Evolutionary conservation across 1,139 yeast species (phyloP).

Genomic region (Taphrina betulina): DNA sequence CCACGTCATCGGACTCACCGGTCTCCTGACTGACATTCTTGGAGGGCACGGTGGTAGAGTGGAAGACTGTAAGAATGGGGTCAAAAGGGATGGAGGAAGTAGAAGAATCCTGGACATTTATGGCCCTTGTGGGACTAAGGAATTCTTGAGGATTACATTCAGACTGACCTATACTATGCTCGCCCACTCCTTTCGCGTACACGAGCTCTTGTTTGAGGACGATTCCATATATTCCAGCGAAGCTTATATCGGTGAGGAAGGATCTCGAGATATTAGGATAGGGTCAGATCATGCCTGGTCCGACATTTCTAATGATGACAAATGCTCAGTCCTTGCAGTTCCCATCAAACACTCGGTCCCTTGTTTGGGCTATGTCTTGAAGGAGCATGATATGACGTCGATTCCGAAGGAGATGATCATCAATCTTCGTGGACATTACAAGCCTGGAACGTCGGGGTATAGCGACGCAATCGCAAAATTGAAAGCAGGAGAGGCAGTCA

Average conservation of each 20-base stretch:
- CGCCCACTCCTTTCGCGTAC: constrained; percentile 21
- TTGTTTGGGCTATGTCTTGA: constrained; percentile 18
- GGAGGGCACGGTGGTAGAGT: constrained; percentile 30
- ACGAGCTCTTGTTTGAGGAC: constrained; percentile 10
- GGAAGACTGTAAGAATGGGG: constrained; percentile 9
- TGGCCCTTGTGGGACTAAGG: constrained; percentile 26
- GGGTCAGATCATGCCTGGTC: constrained; percentile 3
- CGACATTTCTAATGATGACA: constrained; percentile 4
- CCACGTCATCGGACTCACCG: constrained; percentile 26
- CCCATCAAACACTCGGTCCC: constrained; percentile 28
- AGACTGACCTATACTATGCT: constrained; percentile 29
- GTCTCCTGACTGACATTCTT: constrained; percentile 20
- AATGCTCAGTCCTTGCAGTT: constrained; percentile 17
- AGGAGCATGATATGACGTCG: constrained; percentile 4
- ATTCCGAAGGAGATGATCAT: background rate
- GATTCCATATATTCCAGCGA: constrained; percentile 1
- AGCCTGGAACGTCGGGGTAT: background rate
- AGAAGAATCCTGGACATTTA: constrained; percentile 20
- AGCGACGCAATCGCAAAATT: constrained; percentile 2
- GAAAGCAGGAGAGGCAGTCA: constrained; percentile 9
- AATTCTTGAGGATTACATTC: constrained; percentile 20
- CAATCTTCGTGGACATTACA: background rate
- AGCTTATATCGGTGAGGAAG: constrained; percentile 14
- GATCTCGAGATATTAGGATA: constrained; percentile 4
- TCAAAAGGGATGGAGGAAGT: constrained; percentile 10